Percentiles rank a stretch among this genome's conserved stretches.
Evolutionary conservation across 2,329 filamentous ascomycete species (phyloP).

Genomic region (Anthostomella pinea): DNA sequence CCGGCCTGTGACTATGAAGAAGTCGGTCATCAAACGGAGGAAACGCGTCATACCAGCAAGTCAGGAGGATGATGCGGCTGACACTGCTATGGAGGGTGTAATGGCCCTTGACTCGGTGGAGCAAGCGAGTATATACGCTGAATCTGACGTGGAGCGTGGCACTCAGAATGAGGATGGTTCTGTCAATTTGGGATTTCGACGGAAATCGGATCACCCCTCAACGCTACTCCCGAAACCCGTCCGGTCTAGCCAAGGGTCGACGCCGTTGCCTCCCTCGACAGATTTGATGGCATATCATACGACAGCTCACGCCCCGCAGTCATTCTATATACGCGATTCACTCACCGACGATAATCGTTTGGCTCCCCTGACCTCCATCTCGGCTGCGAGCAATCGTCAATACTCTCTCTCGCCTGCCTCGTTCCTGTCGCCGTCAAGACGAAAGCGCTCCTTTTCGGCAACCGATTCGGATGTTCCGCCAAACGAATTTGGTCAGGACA

Average conservation of each 20-base stretch:
- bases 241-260: slow-evolving; percentile 42
- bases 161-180: slow-evolving; percentile 63
- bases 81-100: slow-evolving; percentile 36
- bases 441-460: slow-evolving; percentile 67
- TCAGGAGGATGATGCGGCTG: slow-evolving; percentile 40
- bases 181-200: slow-evolving; percentile 58
- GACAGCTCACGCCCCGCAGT: slow-evolving; percentile 39
- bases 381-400: slow-evolving; percentile 46
- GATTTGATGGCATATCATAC: slow-evolving; percentile 53
- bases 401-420: slow-evolving; percentile 60
- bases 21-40: slow-evolving; percentile 90
- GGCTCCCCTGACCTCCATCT: slow-evolving; percentile 51
- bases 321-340: slow-evolving; percentile 40
- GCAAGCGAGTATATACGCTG: slow-evolving; percentile 36
- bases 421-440: slow-evolving; percentile 58
- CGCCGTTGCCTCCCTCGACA: slow-evolving; percentile 41
- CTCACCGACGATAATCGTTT: slow-evolving; percentile 57
- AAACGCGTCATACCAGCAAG: slow-evolving; percentile 89
- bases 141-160: slow-evolving; percentile 48
- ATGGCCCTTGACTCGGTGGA: slow-evolving; percentile 48
- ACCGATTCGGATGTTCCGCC: slow-evolving; percentile 49
- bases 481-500: slow-evolving; percentile 42
- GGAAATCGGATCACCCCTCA: slow-evolving; percentile 43
- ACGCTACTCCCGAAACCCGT: slow-evolving; percentile 48
- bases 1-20: slow-evolving; percentile 97